phyloP scores from a whole-genome alignment of 106 monocot species.

The Cymbidium sinense region DNA sequence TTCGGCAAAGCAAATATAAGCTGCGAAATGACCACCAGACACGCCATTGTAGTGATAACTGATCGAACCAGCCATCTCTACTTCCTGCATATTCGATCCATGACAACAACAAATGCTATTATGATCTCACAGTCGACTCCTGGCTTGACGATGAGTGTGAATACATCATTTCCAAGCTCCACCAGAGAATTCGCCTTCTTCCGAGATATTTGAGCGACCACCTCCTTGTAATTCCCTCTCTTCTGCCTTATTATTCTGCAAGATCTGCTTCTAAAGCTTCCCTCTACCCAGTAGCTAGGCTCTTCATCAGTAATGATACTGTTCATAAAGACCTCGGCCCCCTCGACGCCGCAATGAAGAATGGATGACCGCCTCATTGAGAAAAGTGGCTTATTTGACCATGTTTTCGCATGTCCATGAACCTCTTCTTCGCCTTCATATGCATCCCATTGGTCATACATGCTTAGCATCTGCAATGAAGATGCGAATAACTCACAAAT shows the following conservation, averaged over 20 bases:
- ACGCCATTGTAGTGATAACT: too few species aligned
- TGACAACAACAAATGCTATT: slow-evolving; percentile 70
- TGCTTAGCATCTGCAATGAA: slow-evolving; percentile 52
- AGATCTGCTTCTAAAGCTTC: slow-evolving; percentile 51
- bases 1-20: too few species aligned
- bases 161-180: slow-evolving; percentile 58
- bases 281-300: slow-evolving; percentile 44
- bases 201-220: slow-evolving; percentile 45
- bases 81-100: slow-evolving; percentile 66
- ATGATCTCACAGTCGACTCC: slow-evolving; percentile 48
- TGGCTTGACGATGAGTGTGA: slow-evolving; percentile 48
- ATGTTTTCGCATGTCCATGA: background rate
- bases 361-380: slow-evolving; percentile 50
- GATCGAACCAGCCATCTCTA: too few species aligned
- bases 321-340: slow-evolving; percentile 41
- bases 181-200: slow-evolving; percentile 48
- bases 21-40: too few species aligned
- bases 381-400: slow-evolving; percentile 33
- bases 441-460: slow-evolving; percentile 68
- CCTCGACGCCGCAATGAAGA: slow-evolving; percentile 29
- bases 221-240: slow-evolving; percentile 20
- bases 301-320: background rate
- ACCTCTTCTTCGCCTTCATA: slow-evolving; percentile 29
- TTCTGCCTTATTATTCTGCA: slow-evolving; percentile 31
- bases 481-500: too few species aligned